Conservation (phyloP, 1,284 basidiomycete genomes). For the Irpex lacteus region DNA sequence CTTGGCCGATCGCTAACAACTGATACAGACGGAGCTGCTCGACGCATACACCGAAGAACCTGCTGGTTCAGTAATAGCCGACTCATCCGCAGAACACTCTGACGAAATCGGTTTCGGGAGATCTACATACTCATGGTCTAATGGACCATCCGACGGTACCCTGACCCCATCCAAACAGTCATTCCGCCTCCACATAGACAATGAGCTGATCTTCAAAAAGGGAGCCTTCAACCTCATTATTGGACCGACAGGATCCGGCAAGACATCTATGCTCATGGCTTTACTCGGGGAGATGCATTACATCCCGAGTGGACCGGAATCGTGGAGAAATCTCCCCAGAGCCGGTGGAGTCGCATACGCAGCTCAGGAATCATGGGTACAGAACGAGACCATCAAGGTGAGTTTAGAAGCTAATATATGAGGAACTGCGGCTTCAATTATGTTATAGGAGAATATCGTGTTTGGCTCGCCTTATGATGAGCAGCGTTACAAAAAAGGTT, state of each 20-base stretch:
- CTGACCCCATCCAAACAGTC: conserved; percentile 34
- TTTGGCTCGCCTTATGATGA: conserved; percentile 43
- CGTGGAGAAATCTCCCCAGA: conserved; percentile 67
- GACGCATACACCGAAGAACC: conserved; percentile 38
- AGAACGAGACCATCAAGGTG: conserved; percentile 46
- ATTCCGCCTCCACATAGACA: conserved; percentile 49
- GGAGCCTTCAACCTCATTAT: conserved; percentile 61
- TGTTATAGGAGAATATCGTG: conserved; percentile 39
- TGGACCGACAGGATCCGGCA: conserved; percentile 57
- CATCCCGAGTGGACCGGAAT: conserved; percentile 47
- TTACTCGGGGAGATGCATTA: conserved; percentile 64
- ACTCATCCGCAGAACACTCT: conserved; percentile 21
- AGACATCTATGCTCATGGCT: conserved; percentile 53
- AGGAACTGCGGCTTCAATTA: neutral
- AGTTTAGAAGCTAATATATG: neutral
- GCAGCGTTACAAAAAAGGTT: conserved; percentile 41
- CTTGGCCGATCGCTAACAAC: neutral
- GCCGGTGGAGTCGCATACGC: conserved; percentile 67
- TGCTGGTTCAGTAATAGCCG: conserved; percentile 18
- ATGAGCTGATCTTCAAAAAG: conserved; percentile 54
- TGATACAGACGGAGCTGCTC: conserved; percentile 43
- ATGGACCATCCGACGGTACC: conserved; percentile 24
- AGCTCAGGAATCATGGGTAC: conserved; percentile 75
- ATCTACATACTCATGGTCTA: conserved; percentile 41
- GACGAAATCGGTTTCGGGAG: conserved; percentile 38